Conservation (phyloP, 768 basidiomycete genomes). For the Clavulina sp. region DNA sequence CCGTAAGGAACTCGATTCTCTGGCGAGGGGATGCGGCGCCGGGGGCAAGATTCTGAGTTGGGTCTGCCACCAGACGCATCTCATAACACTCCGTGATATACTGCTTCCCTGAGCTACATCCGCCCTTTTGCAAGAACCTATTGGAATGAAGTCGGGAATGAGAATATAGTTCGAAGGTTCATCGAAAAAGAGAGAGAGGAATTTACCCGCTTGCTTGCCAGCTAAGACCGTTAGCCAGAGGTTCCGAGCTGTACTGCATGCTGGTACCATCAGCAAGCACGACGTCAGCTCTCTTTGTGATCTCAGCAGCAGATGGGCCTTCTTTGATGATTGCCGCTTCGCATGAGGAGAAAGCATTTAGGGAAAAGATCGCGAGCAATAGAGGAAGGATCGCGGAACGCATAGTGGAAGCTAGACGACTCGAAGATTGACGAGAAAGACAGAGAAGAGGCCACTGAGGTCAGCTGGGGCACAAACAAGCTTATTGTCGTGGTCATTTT, state of each 20-base stretch:
- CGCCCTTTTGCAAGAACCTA: not conserved
- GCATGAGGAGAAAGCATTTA: too few species aligned
- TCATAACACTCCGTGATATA: slow-evolving; percentile 3
- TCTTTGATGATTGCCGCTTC: too few species aligned
- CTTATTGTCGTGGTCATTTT: too few species aligned
- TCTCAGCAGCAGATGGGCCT: too few species aligned
- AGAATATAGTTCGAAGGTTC: not conserved
- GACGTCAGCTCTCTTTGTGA: not conserved
- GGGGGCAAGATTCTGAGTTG: slow-evolving; percentile 3
- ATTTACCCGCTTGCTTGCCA: not conserved
- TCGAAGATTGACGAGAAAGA: too few species aligned
- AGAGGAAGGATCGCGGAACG: too few species aligned
- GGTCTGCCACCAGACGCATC: not conserved
- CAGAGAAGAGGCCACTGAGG: too few species aligned
- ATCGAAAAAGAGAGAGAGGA: not conserved
- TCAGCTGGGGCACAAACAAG: too few species aligned
- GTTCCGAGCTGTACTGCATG: not conserved
- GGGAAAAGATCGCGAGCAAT: too few species aligned
- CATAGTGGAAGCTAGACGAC: too few species aligned
- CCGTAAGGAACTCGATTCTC: slow-evolving; percentile 1
- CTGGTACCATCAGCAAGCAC: not conserved
- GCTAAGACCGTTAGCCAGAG: not conserved
- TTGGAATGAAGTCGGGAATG: not conserved
- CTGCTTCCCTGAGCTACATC: slow-evolving; percentile 2
- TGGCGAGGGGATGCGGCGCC: slow-evolving; percentile 2